These are phyloP conservation scores for Thecaphora thlaspeos DNA, from an alignment of 1,284 basidiomycete species.

Conservation along the genomic window DNA sequence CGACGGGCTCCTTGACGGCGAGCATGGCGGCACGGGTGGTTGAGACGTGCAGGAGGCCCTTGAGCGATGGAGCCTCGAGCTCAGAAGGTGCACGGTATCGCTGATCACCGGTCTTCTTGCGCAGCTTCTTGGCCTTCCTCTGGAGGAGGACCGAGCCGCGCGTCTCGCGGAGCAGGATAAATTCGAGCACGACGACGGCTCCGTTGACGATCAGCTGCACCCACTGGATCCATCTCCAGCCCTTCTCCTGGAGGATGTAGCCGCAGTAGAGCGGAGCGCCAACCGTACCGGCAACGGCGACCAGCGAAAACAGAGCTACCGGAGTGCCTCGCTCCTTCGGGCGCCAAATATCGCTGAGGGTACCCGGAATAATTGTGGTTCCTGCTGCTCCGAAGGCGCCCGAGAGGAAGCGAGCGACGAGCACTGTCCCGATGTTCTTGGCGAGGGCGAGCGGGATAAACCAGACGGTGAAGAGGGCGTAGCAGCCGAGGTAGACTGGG, in stretches of 20 bases:
- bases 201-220: constrained; percentile 52
- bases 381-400: constrained; percentile 56
- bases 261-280: constrained; percentile 50
- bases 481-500: constrained; percentile 54
- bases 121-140: constrained; percentile 48
- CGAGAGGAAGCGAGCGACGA: constrained; percentile 53
- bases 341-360: constrained; percentile 50
- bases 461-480: constrained; percentile 53
- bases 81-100: constrained; percentile 55
- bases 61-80: constrained; percentile 55
- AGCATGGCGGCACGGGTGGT: constrained; percentile 52
- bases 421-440: constrained; percentile 53
- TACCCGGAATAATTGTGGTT: constrained; percentile 42
- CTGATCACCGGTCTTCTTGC: constrained; percentile 54
- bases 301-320: constrained; percentile 56
- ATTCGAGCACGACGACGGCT: constrained; percentile 49
- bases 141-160: constrained; percentile 56
- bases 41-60: constrained; percentile 50
- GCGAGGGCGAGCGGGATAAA: constrained; percentile 52
- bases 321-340: constrained; percentile 51
- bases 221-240: constrained; percentile 58
- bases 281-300: constrained; percentile 51
- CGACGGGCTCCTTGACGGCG: constrained; percentile 54
- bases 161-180: constrained; percentile 56
- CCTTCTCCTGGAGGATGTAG: constrained; percentile 51